Percentiles rank a stretch among this genome's conserved stretches.
Conservation (phyloP, 139 green algal genomes). For the Coccomyxa sp. region DNA sequence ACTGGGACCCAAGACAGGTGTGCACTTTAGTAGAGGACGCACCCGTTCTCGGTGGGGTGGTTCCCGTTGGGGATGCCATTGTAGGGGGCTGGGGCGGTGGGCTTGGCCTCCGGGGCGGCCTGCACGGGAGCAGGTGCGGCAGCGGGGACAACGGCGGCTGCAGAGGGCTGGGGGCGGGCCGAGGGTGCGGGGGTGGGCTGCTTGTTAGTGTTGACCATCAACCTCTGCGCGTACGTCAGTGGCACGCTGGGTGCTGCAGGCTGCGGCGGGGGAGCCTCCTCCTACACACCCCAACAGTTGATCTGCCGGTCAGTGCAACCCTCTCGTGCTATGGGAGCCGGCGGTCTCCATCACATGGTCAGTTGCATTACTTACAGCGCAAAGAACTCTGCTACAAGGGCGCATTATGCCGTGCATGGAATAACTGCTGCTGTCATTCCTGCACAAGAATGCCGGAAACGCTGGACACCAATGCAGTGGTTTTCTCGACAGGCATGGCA, state of each 20-base stretch:
- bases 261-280: not conserved
- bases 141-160: not conserved
- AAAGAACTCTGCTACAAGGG: too few relatives aligned
- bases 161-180: not conserved
- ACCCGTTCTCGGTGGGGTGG: not conserved
- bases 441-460: too few relatives aligned
- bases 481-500: too few relatives aligned
- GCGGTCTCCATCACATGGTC: too few relatives aligned
- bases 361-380: too few relatives aligned
- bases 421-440: too few relatives aligned
- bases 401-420: too few relatives aligned
- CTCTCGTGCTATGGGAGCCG: too few relatives aligned
- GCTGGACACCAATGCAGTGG: too few relatives aligned
- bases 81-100: too few relatives aligned
- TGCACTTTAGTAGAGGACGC: not conserved
- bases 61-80: not conserved
- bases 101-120: not conserved
- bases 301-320: too few relatives aligned
- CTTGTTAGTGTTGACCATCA: conserved; percentile 13
- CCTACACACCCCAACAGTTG: too few relatives aligned
- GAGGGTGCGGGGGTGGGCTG: not conserved
- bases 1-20: not conserved
- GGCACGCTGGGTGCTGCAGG: not conserved
- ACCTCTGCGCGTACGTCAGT: conserved; percentile 27
- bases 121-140: not conserved